Evolutionary conservation across 495 filamentous ascomycete species (phyloP).

Genomic region (Hamigera avellanea): DNA sequence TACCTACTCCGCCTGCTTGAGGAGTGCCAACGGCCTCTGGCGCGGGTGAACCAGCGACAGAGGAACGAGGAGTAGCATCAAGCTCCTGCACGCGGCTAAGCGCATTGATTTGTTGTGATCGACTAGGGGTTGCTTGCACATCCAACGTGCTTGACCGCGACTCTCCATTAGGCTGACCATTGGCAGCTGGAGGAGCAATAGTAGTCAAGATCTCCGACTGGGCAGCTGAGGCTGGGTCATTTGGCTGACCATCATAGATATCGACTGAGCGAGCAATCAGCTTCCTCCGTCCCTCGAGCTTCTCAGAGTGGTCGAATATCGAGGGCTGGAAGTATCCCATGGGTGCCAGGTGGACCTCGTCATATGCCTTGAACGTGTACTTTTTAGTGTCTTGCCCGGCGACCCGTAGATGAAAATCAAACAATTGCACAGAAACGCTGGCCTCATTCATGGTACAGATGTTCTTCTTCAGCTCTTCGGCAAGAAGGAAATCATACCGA

Average conservation of each 20-base stretch:
- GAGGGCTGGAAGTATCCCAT: conserved; percentile 82
- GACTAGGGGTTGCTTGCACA: conserved; percentile 28
- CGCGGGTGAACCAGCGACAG: conserved; percentile 73
- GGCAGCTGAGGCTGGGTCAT: conserved; percentile 78
- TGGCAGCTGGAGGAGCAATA: conserved; percentile 49
- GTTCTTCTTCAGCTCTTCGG: conserved; percentile 88
- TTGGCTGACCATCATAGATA: conserved; percentile 80
- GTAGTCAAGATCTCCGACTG: conserved; percentile 65
- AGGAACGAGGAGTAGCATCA: conserved; percentile 68
- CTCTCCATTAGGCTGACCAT: conserved; percentile 22
- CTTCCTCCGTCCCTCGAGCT: conserved; percentile 64
- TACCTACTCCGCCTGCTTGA: conserved; percentile 38
- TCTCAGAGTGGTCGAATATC: conserved; percentile 70
- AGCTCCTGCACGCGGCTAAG: conserved; percentile 39
- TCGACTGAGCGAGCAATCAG: conserved; percentile 80
- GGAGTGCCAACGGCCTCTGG: conserved; percentile 64
- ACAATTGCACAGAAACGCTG: conserved; percentile 68
- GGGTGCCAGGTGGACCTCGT: conserved; percentile 81
- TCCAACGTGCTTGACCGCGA: conserved; percentile 13
- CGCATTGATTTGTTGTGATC: conserved; percentile 27
- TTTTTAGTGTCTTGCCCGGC: conserved; percentile 80
- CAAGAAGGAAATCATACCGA: conserved; percentile 83
- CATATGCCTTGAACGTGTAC: conserved; percentile 89
- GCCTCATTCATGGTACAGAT: conserved; percentile 77
- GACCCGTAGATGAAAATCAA: conserved; percentile 80